A percentile compares a stretch with the other conserved stretches of the same genome.
phyloP scores from a whole-genome alignment of 345 rosid species.

The Angophora floribunda region DNA sequence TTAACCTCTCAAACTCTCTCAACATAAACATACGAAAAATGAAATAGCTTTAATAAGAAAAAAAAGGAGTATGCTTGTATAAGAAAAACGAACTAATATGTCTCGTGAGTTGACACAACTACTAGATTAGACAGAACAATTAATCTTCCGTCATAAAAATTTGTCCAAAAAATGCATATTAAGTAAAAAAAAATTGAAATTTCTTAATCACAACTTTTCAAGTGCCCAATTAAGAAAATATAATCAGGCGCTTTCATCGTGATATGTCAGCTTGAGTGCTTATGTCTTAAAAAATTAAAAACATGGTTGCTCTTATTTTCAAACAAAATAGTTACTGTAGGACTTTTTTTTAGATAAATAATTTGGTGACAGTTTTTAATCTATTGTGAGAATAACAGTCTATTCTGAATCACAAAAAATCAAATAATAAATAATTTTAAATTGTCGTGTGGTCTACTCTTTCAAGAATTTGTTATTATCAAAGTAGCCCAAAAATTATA shows the following conservation, averaged over 20 bases:
- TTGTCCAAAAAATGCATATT: background rate
- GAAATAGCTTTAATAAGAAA: background rate
- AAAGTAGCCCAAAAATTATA: too few relatives aligned
- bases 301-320: too few relatives aligned
- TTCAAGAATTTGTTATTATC: too few relatives aligned
- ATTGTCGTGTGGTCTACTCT: too few relatives aligned
- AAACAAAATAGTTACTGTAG: too few relatives aligned
- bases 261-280: background rate
- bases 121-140: background rate
- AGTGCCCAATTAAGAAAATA: background rate
- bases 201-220: background rate
- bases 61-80: background rate
- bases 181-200: too few relatives aligned
- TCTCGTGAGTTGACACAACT: background rate
- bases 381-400: too few relatives aligned
- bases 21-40: background rate
- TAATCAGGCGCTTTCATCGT: too few relatives aligned
- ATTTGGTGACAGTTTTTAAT: too few relatives aligned
- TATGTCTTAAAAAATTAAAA: background rate
- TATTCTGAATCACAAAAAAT: too few relatives aligned
- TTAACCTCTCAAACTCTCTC: background rate
- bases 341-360: too few relatives aligned
- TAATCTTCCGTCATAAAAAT: background rate
- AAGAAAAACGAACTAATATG: background rate
- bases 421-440: too few relatives aligned